phyloP scores from a whole-genome alignment of 179 eudicot genomes.

The Vitellaria paradoxa region DNA sequence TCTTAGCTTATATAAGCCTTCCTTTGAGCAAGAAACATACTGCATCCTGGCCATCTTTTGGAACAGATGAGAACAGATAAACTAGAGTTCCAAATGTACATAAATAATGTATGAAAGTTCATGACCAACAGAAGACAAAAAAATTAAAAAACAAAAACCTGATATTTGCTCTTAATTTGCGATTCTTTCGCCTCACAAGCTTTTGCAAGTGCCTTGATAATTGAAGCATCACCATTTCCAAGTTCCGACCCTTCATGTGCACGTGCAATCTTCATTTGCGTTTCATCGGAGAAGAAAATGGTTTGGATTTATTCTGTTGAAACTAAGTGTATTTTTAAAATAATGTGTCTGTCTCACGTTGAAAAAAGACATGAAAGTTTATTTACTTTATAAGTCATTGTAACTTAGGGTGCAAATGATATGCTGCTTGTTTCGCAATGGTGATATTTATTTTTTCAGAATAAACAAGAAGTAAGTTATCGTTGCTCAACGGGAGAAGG shows the following conservation, averaged over 20 bases:
- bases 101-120: not conserved
- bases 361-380: too few relatives aligned
- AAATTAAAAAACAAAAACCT: slow-evolving; percentile 36
- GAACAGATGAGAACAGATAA: not conserved
- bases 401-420: too few relatives aligned
- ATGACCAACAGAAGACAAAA: not conserved
- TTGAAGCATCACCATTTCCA: slow-evolving; percentile 86
- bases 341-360: too few relatives aligned
- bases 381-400: too few relatives aligned
- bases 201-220: slow-evolving; percentile 83
- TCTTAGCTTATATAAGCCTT: too few relatives aligned
- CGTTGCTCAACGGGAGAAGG: too few relatives aligned
- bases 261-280: slow-evolving; percentile 75
- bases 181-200: slow-evolving; percentile 75
- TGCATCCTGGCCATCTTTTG: not conserved
- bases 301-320: slow-evolving; percentile 51
- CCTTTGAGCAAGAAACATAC: not conserved
- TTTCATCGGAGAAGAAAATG: slow-evolving; percentile 40
- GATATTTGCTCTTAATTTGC: slow-evolving; percentile 51
- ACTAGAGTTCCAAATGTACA: not conserved
- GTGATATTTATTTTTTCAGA: too few relatives aligned
- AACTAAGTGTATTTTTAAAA: too few relatives aligned
- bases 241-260: slow-evolving; percentile 94
- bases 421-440: too few relatives aligned
- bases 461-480: too few relatives aligned